Conservation (phyloP, 2,329 filamentous ascomycete species). For the Pyricularia sp. region DNA sequence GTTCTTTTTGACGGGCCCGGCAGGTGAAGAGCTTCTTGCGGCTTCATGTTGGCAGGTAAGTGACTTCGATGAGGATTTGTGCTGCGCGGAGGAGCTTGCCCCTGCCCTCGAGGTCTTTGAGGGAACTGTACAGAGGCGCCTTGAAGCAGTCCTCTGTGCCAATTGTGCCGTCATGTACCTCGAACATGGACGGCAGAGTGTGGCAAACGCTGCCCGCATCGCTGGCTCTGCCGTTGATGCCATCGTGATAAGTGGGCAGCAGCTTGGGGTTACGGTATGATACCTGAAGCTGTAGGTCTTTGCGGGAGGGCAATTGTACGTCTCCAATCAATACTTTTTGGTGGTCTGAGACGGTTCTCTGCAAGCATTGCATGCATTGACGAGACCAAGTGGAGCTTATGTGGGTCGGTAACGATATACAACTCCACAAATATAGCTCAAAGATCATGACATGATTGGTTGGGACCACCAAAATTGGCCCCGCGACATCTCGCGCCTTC, state of each 20-base stretch:
- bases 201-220: constrained; percentile 25
- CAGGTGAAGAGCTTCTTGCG: constrained; percentile 12
- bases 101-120: constrained; percentile 11
- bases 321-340: background rate
- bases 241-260: constrained; percentile 8
- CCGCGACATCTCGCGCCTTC: background rate
- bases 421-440: background rate
- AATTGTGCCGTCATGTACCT: constrained; percentile 13
- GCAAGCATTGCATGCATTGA: background rate
- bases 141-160: background rate
- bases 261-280: background rate
- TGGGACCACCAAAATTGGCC: background rate
- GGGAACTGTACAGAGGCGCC: constrained; percentile 3
- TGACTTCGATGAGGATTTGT: background rate
- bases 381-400: background rate
- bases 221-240: constrained; percentile 20
- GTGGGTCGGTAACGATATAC: background rate
- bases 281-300: background rate
- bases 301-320: background rate
- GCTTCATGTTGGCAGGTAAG: background rate
- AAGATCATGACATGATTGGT: background rate
- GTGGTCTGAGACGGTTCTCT: background rate
- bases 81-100: background rate
- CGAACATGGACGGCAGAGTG: constrained; percentile 27
- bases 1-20: background rate